Evolutionary conservation across 192 early-diverging fungal genomes (phyloP).

Genomic region (Radiomyces spectabilis): DNA sequence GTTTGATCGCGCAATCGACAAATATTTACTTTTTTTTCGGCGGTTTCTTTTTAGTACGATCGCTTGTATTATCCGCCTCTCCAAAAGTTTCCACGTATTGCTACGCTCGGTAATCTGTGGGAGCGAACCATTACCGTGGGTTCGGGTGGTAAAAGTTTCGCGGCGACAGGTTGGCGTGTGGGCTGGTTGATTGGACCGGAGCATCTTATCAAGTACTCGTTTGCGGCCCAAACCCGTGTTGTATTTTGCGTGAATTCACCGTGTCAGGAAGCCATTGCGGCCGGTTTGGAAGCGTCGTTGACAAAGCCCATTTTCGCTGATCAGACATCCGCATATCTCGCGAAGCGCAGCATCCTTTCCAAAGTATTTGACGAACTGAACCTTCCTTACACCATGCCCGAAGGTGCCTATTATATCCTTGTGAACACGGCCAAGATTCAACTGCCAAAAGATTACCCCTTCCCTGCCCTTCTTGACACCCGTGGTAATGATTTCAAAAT

Average conservation of each 20-base stretch:
- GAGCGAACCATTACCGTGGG: constrained; percentile 91
- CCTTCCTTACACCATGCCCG: constrained; percentile 74
- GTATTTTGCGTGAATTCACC: constrained; percentile 88
- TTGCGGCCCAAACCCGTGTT: constrained; percentile 85
- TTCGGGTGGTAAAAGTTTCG: constrained; percentile 90
- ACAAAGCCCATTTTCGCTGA: constrained; percentile 57
- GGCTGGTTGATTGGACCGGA: constrained; percentile 85
- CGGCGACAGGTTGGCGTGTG: constrained; percentile 94
- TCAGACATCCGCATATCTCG: constrained; percentile 60
- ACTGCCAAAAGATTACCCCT: constrained; percentile 53
- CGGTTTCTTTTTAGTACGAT: constrained; percentile 53
- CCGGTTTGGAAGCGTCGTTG: constrained; percentile 58
- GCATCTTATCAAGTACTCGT: constrained; percentile 60
- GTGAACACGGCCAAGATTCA: constrained; percentile 68
- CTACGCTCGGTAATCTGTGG: constrained; percentile 82
- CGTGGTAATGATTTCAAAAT: constrained; percentile 72
- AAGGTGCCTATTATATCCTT: constrained; percentile 92
- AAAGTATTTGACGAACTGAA: constrained; percentile 56
- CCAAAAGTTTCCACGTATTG: constrained; percentile 58
- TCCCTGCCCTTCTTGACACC: constrained; percentile 43
- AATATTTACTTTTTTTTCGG: background rate
- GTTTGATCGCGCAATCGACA: too few species aligned
- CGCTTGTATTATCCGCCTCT: constrained; percentile 74
- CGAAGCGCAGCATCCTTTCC: constrained; percentile 68
- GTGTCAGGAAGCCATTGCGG: constrained; percentile 78